Percentiles rank a stretch among this genome's conserved stretches.
These are phyloP conservation scores for Metschnikowia gelsemii DNA, from an alignment of 805 yeast species.

Conservation along the genomic window DNA sequence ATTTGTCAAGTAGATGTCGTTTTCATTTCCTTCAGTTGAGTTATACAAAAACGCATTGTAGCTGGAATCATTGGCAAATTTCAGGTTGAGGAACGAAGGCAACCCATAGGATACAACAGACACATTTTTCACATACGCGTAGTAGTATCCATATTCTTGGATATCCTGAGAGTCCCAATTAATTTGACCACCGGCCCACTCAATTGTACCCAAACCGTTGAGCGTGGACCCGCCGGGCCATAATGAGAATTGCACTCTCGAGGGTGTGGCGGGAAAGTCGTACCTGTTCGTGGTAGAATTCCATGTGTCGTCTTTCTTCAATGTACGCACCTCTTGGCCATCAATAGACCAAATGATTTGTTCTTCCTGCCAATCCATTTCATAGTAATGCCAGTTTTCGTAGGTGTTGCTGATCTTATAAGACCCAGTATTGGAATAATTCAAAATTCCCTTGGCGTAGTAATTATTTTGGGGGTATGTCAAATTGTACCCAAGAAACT, in stretches of 20 bases:
- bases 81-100: conserved; percentile 56
- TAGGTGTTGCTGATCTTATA: conserved; percentile 52
- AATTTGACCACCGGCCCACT: conserved; percentile 86
- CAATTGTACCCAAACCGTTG: conserved; percentile 61
- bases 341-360: conserved; percentile 69
- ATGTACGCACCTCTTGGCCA: conserved; percentile 64
- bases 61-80: conserved; percentile 32
- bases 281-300: conserved; percentile 59
- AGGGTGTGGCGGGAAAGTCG: conserved; percentile 70
- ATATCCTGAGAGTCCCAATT: conserved; percentile 82
- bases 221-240: conserved; percentile 74
- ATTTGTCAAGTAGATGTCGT: conserved; percentile 57
- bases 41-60: conserved; percentile 49
- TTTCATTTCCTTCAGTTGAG: conserved; percentile 40
- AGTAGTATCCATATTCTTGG: conserved; percentile 75
- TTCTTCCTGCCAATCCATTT: conserved; percentile 81
- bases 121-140: conserved; percentile 59
- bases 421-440: conserved; percentile 59
- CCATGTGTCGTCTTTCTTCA: conserved; percentile 58
- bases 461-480: conserved; percentile 71
- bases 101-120: conserved; percentile 70
- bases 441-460: conserved; percentile 71
- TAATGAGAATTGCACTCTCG: conserved; percentile 67
- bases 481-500: conserved; percentile 76
- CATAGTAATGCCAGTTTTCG: conserved; percentile 69